phyloP scores from a whole-genome alignment of 106 monocot species.

The Vanilla planifolia region DNA sequence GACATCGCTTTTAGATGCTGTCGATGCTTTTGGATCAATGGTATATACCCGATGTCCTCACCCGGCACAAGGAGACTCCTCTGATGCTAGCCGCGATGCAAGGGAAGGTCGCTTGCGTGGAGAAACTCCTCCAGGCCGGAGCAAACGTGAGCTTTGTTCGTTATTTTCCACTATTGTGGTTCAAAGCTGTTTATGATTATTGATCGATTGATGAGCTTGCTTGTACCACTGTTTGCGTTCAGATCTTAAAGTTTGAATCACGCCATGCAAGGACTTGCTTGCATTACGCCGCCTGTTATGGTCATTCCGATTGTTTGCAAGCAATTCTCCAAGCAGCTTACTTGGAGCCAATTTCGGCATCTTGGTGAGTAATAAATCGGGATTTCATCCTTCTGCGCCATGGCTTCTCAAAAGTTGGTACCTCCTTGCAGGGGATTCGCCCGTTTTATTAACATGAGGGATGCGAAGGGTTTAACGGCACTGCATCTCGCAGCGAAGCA shows the following conservation, averaged over 20 bases:
- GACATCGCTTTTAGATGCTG: conserved; percentile 22
- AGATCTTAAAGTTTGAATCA: too few species aligned
- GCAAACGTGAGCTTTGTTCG: conserved; percentile 53
- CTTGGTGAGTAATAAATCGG: conserved; percentile 37
- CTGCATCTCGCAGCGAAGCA: conserved; percentile 78
- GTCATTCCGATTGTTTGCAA: conserved; percentile 59
- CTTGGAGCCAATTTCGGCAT: conserved; percentile 45
- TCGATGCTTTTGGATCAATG: conserved; percentile 34
- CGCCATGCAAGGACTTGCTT: conserved; percentile 59
- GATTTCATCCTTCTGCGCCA: not conserved
- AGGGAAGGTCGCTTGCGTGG: conserved; percentile 73
- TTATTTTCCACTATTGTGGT: not conserved
- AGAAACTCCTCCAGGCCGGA: conserved; percentile 68
- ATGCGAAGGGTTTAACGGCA: conserved; percentile 63
- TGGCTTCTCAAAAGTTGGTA: not conserved
- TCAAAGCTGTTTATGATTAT: not conserved
- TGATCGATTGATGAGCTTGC: conserved; percentile 5
- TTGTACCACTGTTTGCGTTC: too few species aligned
- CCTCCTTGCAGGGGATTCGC: conserved; percentile 13
- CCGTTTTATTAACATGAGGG: conserved; percentile 82
- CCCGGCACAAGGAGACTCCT: conserved; percentile 73
- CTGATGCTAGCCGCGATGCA: conserved; percentile 94
- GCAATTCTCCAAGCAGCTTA: conserved; percentile 49
- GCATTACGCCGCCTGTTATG: conserved; percentile 70
- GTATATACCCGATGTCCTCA: conserved; percentile 25